These are phyloP conservation scores for Corynascus novoguineensis DNA, from an alignment of 495 filamentous ascomycete genomes.

Conservation along the genomic window DNA sequence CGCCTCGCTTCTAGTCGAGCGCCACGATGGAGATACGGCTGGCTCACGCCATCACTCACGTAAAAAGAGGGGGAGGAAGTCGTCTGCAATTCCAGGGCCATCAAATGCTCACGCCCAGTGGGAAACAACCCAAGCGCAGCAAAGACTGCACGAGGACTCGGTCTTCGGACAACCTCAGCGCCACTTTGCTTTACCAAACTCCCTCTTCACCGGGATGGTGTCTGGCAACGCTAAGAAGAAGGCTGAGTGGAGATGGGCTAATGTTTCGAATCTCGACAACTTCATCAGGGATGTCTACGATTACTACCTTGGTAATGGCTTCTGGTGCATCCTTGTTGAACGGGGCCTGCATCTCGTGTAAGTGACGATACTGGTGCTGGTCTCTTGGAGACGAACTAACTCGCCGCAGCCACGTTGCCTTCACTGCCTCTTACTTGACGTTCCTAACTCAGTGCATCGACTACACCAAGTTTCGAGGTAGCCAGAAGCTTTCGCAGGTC, in stretches of 20 bases:
- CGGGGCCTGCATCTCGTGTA: slow-evolving; percentile 69
- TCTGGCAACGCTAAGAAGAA: slow-evolving; percentile 65
- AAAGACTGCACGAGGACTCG: slow-evolving; percentile 51
- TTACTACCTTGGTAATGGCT: slow-evolving; percentile 79
- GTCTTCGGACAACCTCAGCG: slow-evolving; percentile 13
- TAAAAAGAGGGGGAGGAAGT: slow-evolving; percentile 18
- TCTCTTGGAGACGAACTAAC: slow-evolving; percentile 5
- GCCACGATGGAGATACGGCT: slow-evolving; percentile 21
- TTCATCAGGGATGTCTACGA: slow-evolving; percentile 88
- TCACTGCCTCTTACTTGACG: slow-evolving; percentile 77
- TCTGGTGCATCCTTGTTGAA: slow-evolving; percentile 81
- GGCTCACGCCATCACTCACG: slow-evolving; percentile 11
- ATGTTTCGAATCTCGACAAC: slow-evolving; percentile 83
- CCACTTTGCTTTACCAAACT: slow-evolving; percentile 22
- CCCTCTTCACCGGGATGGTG: slow-evolving; percentile 33
- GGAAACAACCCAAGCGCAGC: slow-evolving; percentile 58
- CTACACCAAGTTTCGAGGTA: slow-evolving; percentile 67
- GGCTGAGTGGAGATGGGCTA: slow-evolving; percentile 94
- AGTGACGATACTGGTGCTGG: slow-evolving; percentile 26
- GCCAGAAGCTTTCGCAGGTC: slow-evolving; percentile 69
- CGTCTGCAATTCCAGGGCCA: slow-evolving; percentile 41
- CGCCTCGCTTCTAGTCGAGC: slow-evolving; percentile 77
- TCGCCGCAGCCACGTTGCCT: slow-evolving; percentile 50
- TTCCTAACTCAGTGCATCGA: slow-evolving; percentile 86
- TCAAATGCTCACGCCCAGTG: slow-evolving; percentile 58